phyloP scores from a whole-genome alignment of 1,284 basidiomycete genomes.

The Butyriboletus appendiculatus region DNA sequence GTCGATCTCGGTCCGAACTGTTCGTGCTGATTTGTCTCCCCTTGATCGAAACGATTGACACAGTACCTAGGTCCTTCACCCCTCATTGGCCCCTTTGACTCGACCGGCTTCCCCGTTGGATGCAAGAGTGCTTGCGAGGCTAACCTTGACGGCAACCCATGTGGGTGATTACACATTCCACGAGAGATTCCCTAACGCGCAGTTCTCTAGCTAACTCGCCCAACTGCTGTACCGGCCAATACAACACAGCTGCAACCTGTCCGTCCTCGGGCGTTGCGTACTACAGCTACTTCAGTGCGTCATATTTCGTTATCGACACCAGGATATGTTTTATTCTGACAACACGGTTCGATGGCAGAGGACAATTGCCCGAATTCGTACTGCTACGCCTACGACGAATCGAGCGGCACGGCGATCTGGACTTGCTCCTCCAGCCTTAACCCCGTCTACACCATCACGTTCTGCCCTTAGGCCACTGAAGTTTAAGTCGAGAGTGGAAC shows the following conservation, averaged over 20 bases:
- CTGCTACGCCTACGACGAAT: conserved; percentile 49
- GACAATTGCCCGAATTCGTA: conserved; percentile 43
- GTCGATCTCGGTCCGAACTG: conserved; percentile 47
- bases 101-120: conserved; percentile 44
- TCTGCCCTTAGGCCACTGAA: conserved; percentile 40
- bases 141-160: conserved; percentile 40
- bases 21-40: conserved; percentile 14
- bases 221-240: conserved; percentile 40
- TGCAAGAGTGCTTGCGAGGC: conserved; percentile 54
- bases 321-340: conserved; percentile 1
- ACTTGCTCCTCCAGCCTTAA: conserved; percentile 32
- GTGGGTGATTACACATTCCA: conserved; percentile 25
- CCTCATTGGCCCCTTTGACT: conserved; percentile 45
- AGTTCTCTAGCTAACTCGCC: conserved; percentile 32
- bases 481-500: conserved; percentile 1
- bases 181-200: not conserved
- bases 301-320: not conserved
- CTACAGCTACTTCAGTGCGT: conserved; percentile 50
- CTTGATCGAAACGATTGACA: not conserved
- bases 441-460: conserved; percentile 43
- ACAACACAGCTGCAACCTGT: conserved; percentile 43
- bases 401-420: conserved; percentile 42
- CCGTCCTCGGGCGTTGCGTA: conserved; percentile 44
- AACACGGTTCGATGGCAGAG: conserved; percentile 27
- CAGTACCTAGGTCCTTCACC: conserved; percentile 38